Base-by-base conservation (phyloP, 106 monocot genomes). In the Iris macrosiphon region DNA sequence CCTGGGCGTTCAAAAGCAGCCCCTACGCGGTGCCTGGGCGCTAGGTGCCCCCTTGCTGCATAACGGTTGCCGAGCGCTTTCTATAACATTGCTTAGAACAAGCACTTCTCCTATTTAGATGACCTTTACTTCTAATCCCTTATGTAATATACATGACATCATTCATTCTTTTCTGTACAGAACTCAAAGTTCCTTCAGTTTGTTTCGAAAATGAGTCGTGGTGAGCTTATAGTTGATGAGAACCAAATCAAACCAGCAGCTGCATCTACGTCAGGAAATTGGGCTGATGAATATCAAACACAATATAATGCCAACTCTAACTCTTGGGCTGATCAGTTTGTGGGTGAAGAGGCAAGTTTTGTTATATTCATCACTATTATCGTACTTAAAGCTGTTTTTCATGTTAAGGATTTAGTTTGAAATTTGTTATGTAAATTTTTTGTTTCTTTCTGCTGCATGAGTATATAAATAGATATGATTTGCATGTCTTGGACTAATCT, bases 101-200 rank as follows among this genome's bases (percentile, higher is more conserved):
- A 7, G 15, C 1, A 3, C 28, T 50, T 29, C 21, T 19, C 31
- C 12, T 47, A 33, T 33, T 32, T 32, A 53, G 25, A 3, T 19
- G 1, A 42, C 6, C 10, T 10, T 47, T 22, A 4, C 11, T 46
- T 9, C 24, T 46, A 9, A 23, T 22, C 25, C 19, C 24, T 57
- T 18, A 40, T 27, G 28, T 40, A 19, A 1, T n/a, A 2, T 41
- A 57, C 19, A 31, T 60, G 16, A 24, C 42, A 7, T 6, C 37
- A 45, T 45, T n/a, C 32, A 13, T 48, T 12, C 15, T n/a, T 31
- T 69, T 53, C 28, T 43, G 22, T 35, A 20, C 45, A 98, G 98
- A 98, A 98, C 64, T 98, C 98, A 20, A 83, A 87, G 68, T 98
- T 98, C 52, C 87, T 98, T 66, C 98, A 98, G 59, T 98, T 98